phyloP scores from a whole-genome alignment of 1,139 yeast genomes.

The Suhomyces wounanorum region DNA sequence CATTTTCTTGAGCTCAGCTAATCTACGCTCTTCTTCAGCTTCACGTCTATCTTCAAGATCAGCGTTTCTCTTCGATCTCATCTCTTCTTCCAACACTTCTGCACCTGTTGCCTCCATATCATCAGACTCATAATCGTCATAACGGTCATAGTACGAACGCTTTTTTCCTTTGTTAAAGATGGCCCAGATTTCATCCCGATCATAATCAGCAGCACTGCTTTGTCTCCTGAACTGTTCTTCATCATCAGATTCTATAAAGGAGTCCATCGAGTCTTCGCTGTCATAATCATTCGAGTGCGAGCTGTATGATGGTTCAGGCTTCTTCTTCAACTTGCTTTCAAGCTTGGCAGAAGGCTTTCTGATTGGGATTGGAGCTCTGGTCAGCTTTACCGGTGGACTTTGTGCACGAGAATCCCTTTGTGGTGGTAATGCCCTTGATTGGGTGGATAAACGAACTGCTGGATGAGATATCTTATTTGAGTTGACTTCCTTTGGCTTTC shows the following conservation, averaged over 20 bases:
- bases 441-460: not conserved
- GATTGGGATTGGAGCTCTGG: constrained; percentile 28
- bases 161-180: constrained; percentile 70
- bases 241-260: constrained; percentile 60
- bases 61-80: constrained; percentile 59
- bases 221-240: constrained; percentile 36
- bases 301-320: not conserved
- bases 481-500: not conserved
- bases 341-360: constrained; percentile 28
- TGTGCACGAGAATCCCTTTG: not conserved
- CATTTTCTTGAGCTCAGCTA: constrained; percentile 33
- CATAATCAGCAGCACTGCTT: constrained; percentile 48
- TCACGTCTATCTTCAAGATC: constrained; percentile 67
- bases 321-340: constrained; percentile 30
- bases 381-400: not conserved
- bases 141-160: constrained; percentile 43
- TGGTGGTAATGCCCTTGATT: not conserved
- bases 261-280: constrained; percentile 45
- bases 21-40: constrained; percentile 48
- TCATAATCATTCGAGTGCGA: constrained; percentile 10
- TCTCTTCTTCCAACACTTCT: constrained; percentile 82
- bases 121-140: constrained; percentile 58
- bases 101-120: constrained; percentile 96
- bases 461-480: not conserved
- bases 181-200: constrained; percentile 87